These are phyloP conservation scores for Xylaria digitata DNA, from an alignment of 2,329 filamentous ascomycete species.

Conservation along the genomic window DNA sequence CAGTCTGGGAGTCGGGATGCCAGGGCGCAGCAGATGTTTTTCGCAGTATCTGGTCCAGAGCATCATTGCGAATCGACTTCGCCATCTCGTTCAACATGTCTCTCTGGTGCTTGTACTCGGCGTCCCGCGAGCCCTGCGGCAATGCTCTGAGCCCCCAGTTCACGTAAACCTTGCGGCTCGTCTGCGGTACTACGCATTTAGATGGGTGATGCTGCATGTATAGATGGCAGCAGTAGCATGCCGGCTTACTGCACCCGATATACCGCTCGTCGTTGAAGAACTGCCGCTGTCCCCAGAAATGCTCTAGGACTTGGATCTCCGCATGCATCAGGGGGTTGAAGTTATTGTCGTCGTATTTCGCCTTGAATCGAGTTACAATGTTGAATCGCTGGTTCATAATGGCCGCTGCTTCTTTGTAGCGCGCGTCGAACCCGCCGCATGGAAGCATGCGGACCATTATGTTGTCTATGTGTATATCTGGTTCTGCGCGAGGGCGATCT, in stretches of 20 bases:
- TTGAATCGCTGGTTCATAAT: constrained; percentile 47
- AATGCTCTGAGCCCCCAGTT: constrained; percentile 54
- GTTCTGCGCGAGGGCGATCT: constrained; percentile 29
- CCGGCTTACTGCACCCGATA: constrained; percentile 63
- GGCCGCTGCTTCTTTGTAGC: constrained; percentile 36
- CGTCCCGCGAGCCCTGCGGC: constrained; percentile 29
- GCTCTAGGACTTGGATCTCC: constrained; percentile 61
- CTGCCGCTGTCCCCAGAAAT: constrained; percentile 53
- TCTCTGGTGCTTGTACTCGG: constrained; percentile 37
- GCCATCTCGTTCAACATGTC: constrained; percentile 45
- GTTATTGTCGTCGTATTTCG: constrained; percentile 44
- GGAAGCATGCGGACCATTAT: constrained; percentile 52
- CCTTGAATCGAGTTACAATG: constrained; percentile 43
- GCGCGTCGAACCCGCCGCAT: constrained; percentile 26
- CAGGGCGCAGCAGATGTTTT: constrained; percentile 24
- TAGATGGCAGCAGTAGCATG: constrained; percentile 61
- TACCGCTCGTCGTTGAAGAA: constrained; percentile 57
- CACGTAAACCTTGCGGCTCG: constrained; percentile 55
- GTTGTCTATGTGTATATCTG: constrained; percentile 45
- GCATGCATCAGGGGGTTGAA: constrained; percentile 55
- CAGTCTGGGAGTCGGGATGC: constrained; percentile 45
- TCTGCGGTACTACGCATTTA: constrained; percentile 48
- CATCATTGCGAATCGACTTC: constrained; percentile 42
- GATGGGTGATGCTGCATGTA: constrained; percentile 58
- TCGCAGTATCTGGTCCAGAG: constrained; percentile 41